phyloP scores from a whole-genome alignment of 805 yeast genomes.

The Schwanniomyces vanrijiae region DNA sequence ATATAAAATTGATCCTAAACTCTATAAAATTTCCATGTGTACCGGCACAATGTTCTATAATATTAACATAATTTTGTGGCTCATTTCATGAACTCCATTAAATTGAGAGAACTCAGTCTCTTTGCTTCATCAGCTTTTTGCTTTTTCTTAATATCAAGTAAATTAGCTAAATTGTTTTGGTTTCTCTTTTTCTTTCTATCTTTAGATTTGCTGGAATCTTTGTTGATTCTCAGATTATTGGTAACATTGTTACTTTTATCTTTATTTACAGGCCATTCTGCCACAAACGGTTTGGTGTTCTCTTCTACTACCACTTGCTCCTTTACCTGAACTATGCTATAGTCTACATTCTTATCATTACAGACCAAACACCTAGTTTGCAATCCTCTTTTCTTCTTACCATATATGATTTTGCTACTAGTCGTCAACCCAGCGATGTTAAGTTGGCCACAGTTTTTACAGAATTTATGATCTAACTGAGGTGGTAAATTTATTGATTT shows the following conservation, averaged over 20 bases:
- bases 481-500: conserved; percentile 30
- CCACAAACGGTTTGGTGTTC: conserved; percentile 4
- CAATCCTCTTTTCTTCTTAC: conserved; percentile 8
- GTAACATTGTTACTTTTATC: conserved; percentile 1
- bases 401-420: conserved; percentile 19
- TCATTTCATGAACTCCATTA: conserved; percentile 50
- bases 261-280: conserved; percentile 8
- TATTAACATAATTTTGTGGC: neutral
- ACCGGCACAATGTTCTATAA: neutral
- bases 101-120: conserved; percentile 37
- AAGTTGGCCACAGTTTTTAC: conserved; percentile 30
- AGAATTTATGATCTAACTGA: conserved; percentile 22
- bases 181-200: conserved; percentile 49
- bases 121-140: conserved; percentile 23
- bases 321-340: neutral
- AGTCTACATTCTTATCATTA: conserved; percentile 1
- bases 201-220: conserved; percentile 20
- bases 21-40: neutral
- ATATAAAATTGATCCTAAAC: neutral
- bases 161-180: conserved; percentile 39
- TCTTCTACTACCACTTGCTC: neutral
- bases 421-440: conserved; percentile 36
- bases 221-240: neutral
- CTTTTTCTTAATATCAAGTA: conserved; percentile 43
- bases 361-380: conserved; percentile 10